A percentile compares a stretch with the other conserved stretches of the same genome.
Conservation (phyloP, 192 early-diverging fungal species). For the Backusella circina region DNA sequence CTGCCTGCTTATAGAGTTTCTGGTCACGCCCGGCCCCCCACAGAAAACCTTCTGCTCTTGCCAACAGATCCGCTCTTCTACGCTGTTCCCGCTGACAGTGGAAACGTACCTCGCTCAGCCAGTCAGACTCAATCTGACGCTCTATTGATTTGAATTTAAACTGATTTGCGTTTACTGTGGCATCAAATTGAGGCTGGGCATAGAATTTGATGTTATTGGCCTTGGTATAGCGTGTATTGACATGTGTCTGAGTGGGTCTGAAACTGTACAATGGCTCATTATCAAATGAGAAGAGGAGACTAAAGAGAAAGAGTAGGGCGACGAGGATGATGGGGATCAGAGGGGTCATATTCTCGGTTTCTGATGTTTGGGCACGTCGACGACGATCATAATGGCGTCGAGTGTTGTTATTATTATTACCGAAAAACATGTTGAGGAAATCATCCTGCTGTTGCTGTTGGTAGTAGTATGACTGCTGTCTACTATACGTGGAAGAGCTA, state of each 20-base stretch:
- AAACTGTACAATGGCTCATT: constrained; percentile 63
- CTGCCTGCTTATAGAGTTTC: constrained; percentile 58
- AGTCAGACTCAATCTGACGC: constrained; percentile 67
- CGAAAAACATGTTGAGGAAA: constrained; percentile 95
- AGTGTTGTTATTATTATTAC: constrained; percentile 52
- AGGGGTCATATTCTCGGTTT: constrained; percentile 22
- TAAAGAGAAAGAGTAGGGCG: constrained; percentile 67
- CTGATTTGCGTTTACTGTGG: constrained; percentile 26
- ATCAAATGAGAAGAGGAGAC: constrained; percentile 47
- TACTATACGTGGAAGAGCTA: constrained; percentile 22
- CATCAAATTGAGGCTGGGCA: constrained; percentile 58
- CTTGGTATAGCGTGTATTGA: constrained; percentile 50
- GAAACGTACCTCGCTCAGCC: constrained; percentile 56
- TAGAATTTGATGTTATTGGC: constrained; percentile 68
- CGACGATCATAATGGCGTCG: not conserved
- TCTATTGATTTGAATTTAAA: constrained; percentile 66
- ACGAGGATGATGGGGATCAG: constrained; percentile 78
- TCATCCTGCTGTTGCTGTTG: constrained; percentile 65
- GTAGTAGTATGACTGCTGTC: constrained; percentile 4
- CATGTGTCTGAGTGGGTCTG: constrained; percentile 40
- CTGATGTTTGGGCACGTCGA: not conserved
- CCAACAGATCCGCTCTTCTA: constrained; percentile 46
- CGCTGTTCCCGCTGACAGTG: constrained; percentile 68
- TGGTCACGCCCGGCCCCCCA: constrained; percentile 57
- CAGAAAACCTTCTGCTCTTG: constrained; percentile 59